Evolutionary conservation across 1,284 basidiomycete species (phyloP).

Genomic region (Irpex rosettiformis): DNA sequence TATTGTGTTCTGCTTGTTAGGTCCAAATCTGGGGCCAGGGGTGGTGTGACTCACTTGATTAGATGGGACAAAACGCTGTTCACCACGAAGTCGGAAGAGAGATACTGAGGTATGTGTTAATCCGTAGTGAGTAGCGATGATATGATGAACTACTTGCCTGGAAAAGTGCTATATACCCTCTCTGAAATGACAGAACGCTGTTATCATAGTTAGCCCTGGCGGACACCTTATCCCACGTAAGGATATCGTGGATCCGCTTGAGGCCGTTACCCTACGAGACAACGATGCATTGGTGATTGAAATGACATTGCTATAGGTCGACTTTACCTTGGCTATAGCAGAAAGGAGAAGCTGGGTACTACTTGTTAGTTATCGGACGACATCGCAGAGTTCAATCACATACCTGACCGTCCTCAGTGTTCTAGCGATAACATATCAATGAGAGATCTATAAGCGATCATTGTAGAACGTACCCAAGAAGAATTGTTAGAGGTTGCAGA

Average conservation of each 20-base stretch:
- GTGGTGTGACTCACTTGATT: neutral
- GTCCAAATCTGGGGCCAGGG: neutral
- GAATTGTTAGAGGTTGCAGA: neutral
- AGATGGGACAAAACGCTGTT: conserved; percentile 51
- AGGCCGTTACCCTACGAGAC: conserved; percentile 46
- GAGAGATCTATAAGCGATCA: neutral
- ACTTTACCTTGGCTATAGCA: neutral
- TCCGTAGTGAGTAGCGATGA: no score
- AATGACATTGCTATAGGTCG: neutral
- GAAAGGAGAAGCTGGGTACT: neutral
- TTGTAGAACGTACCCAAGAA: neutral
- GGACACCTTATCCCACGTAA: conserved; percentile 46
- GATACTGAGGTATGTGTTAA: conserved; percentile 40
- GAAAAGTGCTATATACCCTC: conserved; percentile 53
- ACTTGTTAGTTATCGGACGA: neutral
- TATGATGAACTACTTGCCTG: conserved; percentile 47
- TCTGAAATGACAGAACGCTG: conserved; percentile 54
- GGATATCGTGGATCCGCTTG: conserved; percentile 47
- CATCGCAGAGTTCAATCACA: neutral
- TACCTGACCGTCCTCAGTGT: neutral
- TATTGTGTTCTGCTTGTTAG: conserved; percentile 20
- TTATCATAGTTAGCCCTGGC: conserved; percentile 28
- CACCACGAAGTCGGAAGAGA: conserved; percentile 60
- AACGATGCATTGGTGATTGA: neutral
- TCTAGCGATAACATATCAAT: neutral